phyloP scores from a whole-genome alignment of 2,329 filamentous ascomycete species.

The Botrytis galanthina region DNA sequence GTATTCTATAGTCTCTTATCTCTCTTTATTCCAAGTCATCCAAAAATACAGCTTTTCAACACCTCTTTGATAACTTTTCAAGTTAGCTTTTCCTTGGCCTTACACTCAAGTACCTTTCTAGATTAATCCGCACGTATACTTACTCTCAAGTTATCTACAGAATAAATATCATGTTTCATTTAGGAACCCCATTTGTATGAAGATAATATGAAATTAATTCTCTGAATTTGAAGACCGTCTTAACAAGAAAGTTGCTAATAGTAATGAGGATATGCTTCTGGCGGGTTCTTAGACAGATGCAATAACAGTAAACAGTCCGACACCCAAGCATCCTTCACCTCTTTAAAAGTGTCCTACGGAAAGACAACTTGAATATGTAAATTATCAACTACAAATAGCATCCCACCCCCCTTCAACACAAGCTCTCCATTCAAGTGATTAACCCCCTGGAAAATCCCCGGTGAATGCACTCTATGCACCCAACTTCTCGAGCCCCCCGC shows the following conservation, averaged over 20 bases:
- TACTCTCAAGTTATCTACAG: neutral
- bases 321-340: neutral
- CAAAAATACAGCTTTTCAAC: neutral
- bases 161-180: neutral
- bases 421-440: neutral
- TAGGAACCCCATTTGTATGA: neutral
- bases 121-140: neutral
- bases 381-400: neutral
- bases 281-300: neutral
- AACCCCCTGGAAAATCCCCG: rapidly evolving
- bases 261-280: neutral
- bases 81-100: neutral
- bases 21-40: neutral
- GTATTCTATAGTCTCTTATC: neutral
- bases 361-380: neutral
- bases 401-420: neutral
- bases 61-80: neutral
- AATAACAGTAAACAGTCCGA: neutral
- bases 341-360: neutral
- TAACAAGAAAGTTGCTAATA: neutral
- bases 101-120: neutral
- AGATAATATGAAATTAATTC: neutral
- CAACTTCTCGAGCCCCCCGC: neutral
- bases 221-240: neutral
- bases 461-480: neutral